phyloP scores from a whole-genome alignment of 1,284 basidiomycete species.

The Leccinum solheimii region DNA sequence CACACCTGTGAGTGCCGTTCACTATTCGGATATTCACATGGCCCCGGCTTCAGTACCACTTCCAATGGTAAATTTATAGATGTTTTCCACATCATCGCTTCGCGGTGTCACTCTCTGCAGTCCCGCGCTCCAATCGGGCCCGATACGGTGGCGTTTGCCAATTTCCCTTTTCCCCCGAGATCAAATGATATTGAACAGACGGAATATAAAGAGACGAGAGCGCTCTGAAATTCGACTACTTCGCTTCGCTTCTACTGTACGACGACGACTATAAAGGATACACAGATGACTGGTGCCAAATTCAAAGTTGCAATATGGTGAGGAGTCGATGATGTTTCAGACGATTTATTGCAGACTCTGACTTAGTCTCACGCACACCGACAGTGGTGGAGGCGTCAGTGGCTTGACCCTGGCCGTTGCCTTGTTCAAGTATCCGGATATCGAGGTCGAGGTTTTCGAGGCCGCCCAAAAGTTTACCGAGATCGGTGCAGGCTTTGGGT shows the following conservation, averaged over 20 bases:
- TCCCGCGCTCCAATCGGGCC: not conserved
- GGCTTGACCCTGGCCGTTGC: slow-evolving; percentile 47
- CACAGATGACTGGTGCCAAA: not conserved
- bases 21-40: not conserved
- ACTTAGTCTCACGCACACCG: not conserved
- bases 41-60: not conserved
- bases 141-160: not conserved
- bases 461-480: slow-evolving; percentile 46
- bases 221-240: not conserved
- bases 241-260: not conserved
- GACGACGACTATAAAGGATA: not conserved
- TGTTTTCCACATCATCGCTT: not conserved
- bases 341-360: not conserved
- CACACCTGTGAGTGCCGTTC: not conserved
- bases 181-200: not conserved
- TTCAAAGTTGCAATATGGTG: slow-evolving; percentile 28
- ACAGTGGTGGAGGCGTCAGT: slow-evolving; percentile 55
- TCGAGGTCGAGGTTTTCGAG: slow-evolving; percentile 56
- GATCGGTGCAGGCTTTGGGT: slow-evolving; percentile 57
- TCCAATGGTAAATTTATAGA: not conserved
- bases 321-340: not conserved
- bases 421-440: slow-evolving; percentile 48
- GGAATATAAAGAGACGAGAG: not conserved
- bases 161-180: not conserved
- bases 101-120: not conserved